Evolutionary conservation across 139 green algal genomes (phyloP).

Genomic region (Mychonastes homosphaera): DNA sequence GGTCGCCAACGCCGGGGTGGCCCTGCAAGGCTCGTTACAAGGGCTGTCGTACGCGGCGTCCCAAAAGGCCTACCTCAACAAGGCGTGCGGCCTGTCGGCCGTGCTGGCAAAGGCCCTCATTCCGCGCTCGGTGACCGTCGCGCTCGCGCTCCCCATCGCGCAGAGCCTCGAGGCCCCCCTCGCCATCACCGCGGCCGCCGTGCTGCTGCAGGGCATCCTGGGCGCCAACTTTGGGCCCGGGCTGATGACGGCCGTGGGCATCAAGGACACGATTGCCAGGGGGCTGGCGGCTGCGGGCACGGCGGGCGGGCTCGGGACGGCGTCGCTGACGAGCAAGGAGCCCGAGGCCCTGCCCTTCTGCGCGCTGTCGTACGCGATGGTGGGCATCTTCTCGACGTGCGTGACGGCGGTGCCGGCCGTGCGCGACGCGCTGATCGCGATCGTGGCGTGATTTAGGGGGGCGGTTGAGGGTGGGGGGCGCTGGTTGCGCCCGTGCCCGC

Average conservation of each 20-base stretch:
- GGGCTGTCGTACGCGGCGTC: conserved; percentile 32
- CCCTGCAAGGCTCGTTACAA: conserved; percentile 31
- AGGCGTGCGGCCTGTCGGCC: conserved; percentile 24
- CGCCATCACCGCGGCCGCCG: conserved; percentile 65
- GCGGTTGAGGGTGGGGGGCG: too few relatives aligned
- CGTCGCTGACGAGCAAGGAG: conserved; percentile 62
- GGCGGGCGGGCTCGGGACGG: conserved; percentile 73
- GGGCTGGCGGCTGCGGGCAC: conserved; percentile 63
- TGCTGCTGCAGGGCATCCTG: conserved; percentile 63
- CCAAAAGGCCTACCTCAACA: conserved; percentile 46
- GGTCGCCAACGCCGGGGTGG: conserved; percentile 36
- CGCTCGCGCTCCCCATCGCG: conserved; percentile 76
- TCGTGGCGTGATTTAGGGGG: conserved; percentile 35
- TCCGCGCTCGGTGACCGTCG: conserved; percentile 72
- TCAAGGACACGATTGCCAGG: conserved; percentile 68
- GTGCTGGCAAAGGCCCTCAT: conserved; percentile 53
- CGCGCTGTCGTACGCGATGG: conserved; percentile 70
- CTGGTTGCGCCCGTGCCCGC: too few relatives aligned
- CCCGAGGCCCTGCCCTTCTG: conserved; percentile 80
- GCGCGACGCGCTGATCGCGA: conserved; percentile 33
- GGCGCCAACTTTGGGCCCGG: conserved; percentile 60
- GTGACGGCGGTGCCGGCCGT: conserved; percentile 45
- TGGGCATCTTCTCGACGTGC: conserved; percentile 67
- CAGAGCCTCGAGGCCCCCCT: conserved; percentile 43
- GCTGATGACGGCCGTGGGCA: conserved; percentile 52